Conservation (phyloP, 2,329 filamentous ascomycete genomes). For the Cladosporium sp. region DNA sequence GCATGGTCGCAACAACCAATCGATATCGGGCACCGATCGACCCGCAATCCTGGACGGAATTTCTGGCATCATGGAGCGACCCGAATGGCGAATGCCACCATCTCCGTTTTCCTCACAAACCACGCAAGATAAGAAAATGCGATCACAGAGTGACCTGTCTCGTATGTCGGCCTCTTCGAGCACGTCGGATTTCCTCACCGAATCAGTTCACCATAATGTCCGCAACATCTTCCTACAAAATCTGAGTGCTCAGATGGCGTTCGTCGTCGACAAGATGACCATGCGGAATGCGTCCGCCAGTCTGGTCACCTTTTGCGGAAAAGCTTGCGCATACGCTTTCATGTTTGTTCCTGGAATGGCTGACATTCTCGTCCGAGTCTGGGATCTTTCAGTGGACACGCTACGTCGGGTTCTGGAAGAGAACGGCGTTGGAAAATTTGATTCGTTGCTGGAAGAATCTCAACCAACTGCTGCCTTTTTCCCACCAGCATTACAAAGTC, state of each 20-base stretch:
- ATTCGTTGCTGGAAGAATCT: conserved; percentile 42
- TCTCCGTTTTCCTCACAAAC: conserved; percentile 61
- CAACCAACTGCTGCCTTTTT: conserved; percentile 66
- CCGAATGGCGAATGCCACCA: conserved; percentile 77
- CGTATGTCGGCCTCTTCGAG: conserved; percentile 57
- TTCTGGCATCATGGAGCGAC: conserved; percentile 77
- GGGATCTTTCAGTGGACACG: conserved; percentile 65
- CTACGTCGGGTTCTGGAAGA: conserved; percentile 69
- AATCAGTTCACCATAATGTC: conserved; percentile 82
- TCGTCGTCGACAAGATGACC: conserved; percentile 87
- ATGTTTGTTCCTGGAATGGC: conserved; percentile 86
- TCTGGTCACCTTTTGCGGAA: conserved; percentile 77
- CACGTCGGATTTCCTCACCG: conserved; percentile 63
- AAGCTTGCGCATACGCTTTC: conserved; percentile 87
- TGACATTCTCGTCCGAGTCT: conserved; percentile 76
- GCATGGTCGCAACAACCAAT: conserved; percentile 68
- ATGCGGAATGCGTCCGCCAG: conserved; percentile 65
- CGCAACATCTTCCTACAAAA: conserved; percentile 82
- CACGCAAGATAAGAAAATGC: conserved; percentile 47
- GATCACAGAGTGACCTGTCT: conserved; percentile 47
- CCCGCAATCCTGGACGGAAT: conserved; percentile 75
- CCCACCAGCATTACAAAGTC: conserved; percentile 58
- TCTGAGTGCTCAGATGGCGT: conserved; percentile 74
- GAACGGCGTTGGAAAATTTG: conserved; percentile 58
- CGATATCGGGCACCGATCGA: conserved; percentile 78